Conservation (phyloP, 352 stramenopile genomes). For the Globisporangium cylindrosporum region DNA sequence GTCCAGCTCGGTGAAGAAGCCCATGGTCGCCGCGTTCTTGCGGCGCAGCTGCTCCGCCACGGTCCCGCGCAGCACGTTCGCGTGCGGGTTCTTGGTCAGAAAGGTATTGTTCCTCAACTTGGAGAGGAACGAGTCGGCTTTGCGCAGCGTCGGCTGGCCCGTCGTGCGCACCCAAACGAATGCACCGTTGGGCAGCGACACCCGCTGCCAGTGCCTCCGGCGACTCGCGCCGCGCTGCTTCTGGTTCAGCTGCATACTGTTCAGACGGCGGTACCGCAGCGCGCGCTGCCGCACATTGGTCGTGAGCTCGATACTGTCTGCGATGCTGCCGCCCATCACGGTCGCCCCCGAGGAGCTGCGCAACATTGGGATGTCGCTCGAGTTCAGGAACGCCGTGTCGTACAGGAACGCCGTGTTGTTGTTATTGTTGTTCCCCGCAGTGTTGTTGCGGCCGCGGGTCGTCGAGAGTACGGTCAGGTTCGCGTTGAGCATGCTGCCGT, state of each 20-base stretch:
- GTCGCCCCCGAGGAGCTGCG: conserved; percentile 17
- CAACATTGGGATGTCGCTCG: conserved; percentile 22
- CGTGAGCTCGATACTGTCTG: conserved; percentile 25
- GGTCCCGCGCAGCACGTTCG: conserved; percentile 36
- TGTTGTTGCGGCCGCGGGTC: neutral
- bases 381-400: conserved; percentile 17
- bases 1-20: conserved; percentile 61
- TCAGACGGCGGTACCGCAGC: conserved; percentile 55
- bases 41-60: conserved; percentile 65
- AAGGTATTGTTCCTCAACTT: conserved; percentile 66
- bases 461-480: conserved; percentile 29
- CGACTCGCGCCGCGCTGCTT: conserved; percentile 56
- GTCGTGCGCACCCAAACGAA: conserved; percentile 69
- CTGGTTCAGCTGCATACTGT: conserved; percentile 67
- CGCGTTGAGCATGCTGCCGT: conserved; percentile 32
- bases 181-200: conserved; percentile 45
- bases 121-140: conserved; percentile 41
- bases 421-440: neutral
- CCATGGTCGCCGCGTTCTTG: conserved; percentile 74
- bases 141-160: conserved; percentile 21
- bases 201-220: conserved; percentile 58
- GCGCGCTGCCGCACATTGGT: conserved; percentile 50
- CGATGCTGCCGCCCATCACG: conserved; percentile 9
- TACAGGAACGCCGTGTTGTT: conserved; percentile 1
- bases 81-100: conserved; percentile 45